Evolutionary conservation across 768 basidiomycete species (phyloP), one percentile per base, ranked within the genome.

Genomic region (Lactarius evosmus): DNA sequence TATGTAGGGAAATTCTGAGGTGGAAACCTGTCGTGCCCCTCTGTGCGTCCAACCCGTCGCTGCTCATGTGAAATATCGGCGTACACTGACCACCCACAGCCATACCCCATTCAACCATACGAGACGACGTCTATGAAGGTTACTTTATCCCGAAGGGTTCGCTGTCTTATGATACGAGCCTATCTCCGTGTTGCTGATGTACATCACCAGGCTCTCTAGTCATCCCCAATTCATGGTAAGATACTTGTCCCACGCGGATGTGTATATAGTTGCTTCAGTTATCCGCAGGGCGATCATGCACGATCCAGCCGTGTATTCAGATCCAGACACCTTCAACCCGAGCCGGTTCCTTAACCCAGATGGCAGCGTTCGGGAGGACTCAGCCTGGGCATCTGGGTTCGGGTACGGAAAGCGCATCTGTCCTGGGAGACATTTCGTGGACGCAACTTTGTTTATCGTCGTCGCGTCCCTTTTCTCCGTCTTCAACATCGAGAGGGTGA

Each of bases 391-490:
- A 4, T 29, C 56, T 14, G 67, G 53, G 29, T 71, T 71, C 41
- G 70, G 69, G 19, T 70, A 64, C 22, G 69, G 70, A 22, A 57
- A 61, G 7, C 61, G 70, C 3, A 46, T 67, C 22, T 70, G 69
- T 22, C 69, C 69, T 5, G 69, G 69, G 17, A 58, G 59, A 3
- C 69, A 70, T 30, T 40, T 59, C 6, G 63, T 33, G 32, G 63
- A 64, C 34, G 33, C 41, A 2, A 60, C 44, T 1, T 3, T 64
- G 9, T 64, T 64, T 9, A 64, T 64, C 9, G 41, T 46, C 5
- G 17, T 64, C 16, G 58, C 63, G 9, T 60, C 58, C 25, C 22
- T 64, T 14, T 46, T 64, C 29, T 60, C 58, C 4, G 63, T 64
- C 14, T 63, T 63, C 40, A 36, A 44, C 7, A 11, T 63, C 16